phyloP scores from a whole-genome alignment of 2,329 filamentous ascomycete genomes.

The Diaporthe caulivora region DNA sequence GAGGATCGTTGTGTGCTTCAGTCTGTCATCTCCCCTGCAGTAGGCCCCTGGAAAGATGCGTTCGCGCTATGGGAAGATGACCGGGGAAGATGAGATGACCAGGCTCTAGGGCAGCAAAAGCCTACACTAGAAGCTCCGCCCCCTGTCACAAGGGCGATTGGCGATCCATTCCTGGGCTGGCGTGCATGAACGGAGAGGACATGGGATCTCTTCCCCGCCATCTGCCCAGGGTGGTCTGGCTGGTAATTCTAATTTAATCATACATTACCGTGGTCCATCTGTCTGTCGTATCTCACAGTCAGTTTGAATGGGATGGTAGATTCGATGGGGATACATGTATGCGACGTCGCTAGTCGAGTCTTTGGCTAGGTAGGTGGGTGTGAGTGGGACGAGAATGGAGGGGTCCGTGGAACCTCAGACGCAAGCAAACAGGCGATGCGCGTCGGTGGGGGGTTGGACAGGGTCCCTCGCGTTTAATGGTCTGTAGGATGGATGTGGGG shows the following conservation, averaged over 20 bases:
- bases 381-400: neutral
- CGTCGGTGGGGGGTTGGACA: neutral
- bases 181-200: neutral
- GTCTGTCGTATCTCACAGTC: neutral
- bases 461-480: neutral
- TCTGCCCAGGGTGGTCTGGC: neutral
- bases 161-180: slow-evolving; percentile 6
- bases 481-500: neutral
- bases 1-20: neutral
- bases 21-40: neutral
- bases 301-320: neutral
- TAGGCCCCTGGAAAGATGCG: too few relatives aligned
- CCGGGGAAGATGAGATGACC: too few relatives aligned
- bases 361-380: neutral
- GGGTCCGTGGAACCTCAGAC: neutral
- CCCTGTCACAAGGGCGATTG: neutral
- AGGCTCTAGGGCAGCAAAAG: too few relatives aligned
- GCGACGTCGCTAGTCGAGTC: neutral
- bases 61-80: neutral
- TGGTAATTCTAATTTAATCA: neutral
- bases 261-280: too few relatives aligned
- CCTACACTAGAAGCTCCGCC: neutral
- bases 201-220: neutral
- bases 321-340: neutral
- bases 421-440: neutral